Evolutionary conservation across 768 basidiomycete species (phyloP).

Genomic region (Russula compacta): DNA sequence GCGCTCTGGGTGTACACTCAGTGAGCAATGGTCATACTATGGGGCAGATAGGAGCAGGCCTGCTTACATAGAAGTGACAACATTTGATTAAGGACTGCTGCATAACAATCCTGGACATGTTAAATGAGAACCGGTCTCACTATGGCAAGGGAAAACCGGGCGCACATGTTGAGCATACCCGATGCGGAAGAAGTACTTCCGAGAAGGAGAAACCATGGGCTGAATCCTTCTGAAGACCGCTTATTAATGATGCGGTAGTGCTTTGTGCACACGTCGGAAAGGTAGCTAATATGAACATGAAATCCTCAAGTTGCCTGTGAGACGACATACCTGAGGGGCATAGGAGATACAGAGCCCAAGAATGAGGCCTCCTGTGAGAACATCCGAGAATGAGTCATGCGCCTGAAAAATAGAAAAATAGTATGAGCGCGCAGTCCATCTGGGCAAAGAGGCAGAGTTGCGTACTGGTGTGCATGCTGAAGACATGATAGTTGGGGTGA

Average conservation of each 20-base stretch:
- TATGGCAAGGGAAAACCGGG: conserved; percentile 20
- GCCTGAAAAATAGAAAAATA: not conserved
- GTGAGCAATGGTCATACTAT: conserved; percentile 2
- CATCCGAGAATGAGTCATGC: conserved; percentile 20
- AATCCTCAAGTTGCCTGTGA: too few species aligned
- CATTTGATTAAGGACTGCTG: conserved; percentile 80
- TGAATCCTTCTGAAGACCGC: conserved; percentile 80
- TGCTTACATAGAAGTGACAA: conserved; percentile 65
- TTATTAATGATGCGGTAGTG: conserved; percentile 72
- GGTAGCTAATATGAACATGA: not conserved
- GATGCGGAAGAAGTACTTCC: conserved; percentile 80
- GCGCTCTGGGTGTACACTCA: conserved; percentile 37
- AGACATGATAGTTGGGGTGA: conserved; percentile 10
- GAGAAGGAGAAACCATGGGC: conserved; percentile 83
- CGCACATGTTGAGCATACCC: conserved; percentile 75
- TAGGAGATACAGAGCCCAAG: conserved; percentile 21
- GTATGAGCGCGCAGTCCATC: not conserved
- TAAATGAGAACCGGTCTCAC: conserved; percentile 5
- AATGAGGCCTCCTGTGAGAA: conserved; percentile 19
- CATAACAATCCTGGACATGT: conserved; percentile 55
- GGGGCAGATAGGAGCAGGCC: too few species aligned
- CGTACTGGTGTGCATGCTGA: conserved; percentile 15
- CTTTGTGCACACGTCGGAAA: conserved; percentile 28
- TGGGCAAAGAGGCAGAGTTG: too few species aligned
- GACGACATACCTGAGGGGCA: conserved; percentile 17